Evolutionary conservation across 345 rosid species (phyloP).

Genomic region (Salix udensis): DNA sequence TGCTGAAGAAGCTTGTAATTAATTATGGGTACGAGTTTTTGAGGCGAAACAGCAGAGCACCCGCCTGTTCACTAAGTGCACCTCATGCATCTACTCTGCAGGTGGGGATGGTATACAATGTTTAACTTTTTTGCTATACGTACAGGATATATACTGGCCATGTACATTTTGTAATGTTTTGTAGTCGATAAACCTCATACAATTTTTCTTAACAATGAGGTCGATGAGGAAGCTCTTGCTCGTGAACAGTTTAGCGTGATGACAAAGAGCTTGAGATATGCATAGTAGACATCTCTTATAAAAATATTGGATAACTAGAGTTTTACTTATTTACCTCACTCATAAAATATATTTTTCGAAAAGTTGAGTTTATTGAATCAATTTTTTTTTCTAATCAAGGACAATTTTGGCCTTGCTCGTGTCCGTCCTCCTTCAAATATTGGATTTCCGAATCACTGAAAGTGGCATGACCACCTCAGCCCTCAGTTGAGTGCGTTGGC

Average conservation of each 20-base stretch:
- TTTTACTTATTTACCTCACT: no score
- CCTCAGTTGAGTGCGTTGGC: no score
- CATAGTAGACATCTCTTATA: no score
- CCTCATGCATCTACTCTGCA: constrained; percentile 86
- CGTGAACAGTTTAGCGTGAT: neutral
- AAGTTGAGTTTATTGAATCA: no score
- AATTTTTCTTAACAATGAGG: neutral
- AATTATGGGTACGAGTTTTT: constrained; percentile 74
- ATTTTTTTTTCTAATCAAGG: no score
- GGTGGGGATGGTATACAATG: constrained; percentile 86
- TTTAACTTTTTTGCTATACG: constrained; percentile 28
- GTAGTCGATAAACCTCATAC: neutral
- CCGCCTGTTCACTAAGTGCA: constrained; percentile 43
- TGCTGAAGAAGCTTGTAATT: constrained; percentile 62
- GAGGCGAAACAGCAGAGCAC: constrained; percentile 70
- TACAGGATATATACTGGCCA: constrained; percentile 1
- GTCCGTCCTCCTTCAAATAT: no score
- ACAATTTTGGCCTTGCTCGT: no score
- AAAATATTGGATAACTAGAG: fast-evolving
- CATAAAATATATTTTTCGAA: no score
- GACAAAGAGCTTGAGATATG: no score
- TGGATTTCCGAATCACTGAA: no score
- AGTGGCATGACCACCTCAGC: no score
- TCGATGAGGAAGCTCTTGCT: constrained; percentile 2
- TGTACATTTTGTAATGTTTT: constrained; percentile 23